Base-by-base conservation (phyloP, 2,329 filamentous ascomycete genomes). In the Epichloe uncinata region DNA sequence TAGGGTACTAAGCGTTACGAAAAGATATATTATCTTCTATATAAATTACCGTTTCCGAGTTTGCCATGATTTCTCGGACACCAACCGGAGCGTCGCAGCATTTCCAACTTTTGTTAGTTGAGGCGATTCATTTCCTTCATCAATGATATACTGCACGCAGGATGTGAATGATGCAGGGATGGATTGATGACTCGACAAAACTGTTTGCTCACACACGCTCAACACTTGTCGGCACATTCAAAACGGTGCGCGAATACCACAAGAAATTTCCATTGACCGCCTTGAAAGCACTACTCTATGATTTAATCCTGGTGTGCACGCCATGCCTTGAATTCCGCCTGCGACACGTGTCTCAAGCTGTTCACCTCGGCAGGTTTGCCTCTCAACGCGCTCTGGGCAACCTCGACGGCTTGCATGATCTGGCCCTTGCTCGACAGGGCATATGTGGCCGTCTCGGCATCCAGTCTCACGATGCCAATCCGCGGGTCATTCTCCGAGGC, bases 401-500 rank as follows among this genome's bases (percentile, higher is more conserved):
- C 70, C 63, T 94, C 85, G 9, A 82, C 73, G 2, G 78, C 75
- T 20, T 81, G 73, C 5, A 81, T 76, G 13, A 93, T 51, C 1
- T 82, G 62, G 44, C 79, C 85, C 63, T 79, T 82, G 52, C 73
- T 71, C 26, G 73, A 72, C 38, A 87, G 65, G 5, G 84, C 77
- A 61, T 93, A 93, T 4, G 85, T 87, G 2, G 80, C 82, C 1
- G 85, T 84, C 57, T 75, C 74, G 15, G 82, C 77, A 70, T 82
- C 81, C 54, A 95, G 81, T 50, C 81, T 82, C 59, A 95, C 95
- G 55, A 95, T 68, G 38, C 81, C 86, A 56, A 95, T 87, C 20
- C 89, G 76, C 12, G 89, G 88, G 60, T 95, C 89, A 1, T 87
- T 78, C 53, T 83, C 82, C 2, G 85, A 82, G 26, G 88, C 89